These are phyloP conservation scores for Thraustotheca clavata DNA, from an alignment of 352 stramenopile genomes.

Conservation along the genomic window DNA sequence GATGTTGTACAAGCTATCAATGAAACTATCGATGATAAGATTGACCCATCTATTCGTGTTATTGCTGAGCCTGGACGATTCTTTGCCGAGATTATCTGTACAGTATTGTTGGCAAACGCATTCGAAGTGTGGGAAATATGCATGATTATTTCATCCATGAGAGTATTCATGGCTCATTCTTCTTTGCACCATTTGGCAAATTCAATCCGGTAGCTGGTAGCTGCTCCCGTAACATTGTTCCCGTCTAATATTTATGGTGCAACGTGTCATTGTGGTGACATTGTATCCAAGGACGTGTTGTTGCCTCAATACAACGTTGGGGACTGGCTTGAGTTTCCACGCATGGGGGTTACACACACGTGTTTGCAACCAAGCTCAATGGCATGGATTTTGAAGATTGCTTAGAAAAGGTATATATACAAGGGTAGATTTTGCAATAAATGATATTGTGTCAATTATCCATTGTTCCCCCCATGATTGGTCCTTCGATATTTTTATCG, in stretches of 20 bases:
- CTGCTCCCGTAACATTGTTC: slow-evolving; percentile 16
- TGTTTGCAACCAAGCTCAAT: slow-evolving; percentile 45
- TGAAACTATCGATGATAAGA: slow-evolving; percentile 33
- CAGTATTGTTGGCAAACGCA: neutral
- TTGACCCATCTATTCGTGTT: slow-evolving; percentile 45
- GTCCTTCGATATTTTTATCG: too few relatives aligned
- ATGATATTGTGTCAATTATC: too few relatives aligned
- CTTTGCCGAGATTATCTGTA: slow-evolving; percentile 33
- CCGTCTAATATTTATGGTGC: slow-evolving; percentile 38
- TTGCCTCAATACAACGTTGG: slow-evolving; percentile 37
- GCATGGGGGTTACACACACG: slow-evolving; percentile 51
- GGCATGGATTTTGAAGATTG: slow-evolving; percentile 20
- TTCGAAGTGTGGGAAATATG: neutral
- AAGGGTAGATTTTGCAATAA: too few relatives aligned
- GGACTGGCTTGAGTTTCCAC: slow-evolving; percentile 43
- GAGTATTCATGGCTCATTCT: slow-evolving; percentile 6
- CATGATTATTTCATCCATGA: neutral
- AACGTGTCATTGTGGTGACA: slow-evolving; percentile 46
- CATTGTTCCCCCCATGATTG: too few relatives aligned
- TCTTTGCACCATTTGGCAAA: neutral
- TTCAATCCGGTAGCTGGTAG: neutral
- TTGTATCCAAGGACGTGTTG: slow-evolving; percentile 30
- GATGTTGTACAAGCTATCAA: slow-evolving; percentile 36
- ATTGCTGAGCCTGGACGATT: slow-evolving; percentile 89
- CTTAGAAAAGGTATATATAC: neutral